Evolutionary conservation across 345 rosid genomes (phyloP).

Genomic region (Cardamine chenopodiifolia): DNA sequence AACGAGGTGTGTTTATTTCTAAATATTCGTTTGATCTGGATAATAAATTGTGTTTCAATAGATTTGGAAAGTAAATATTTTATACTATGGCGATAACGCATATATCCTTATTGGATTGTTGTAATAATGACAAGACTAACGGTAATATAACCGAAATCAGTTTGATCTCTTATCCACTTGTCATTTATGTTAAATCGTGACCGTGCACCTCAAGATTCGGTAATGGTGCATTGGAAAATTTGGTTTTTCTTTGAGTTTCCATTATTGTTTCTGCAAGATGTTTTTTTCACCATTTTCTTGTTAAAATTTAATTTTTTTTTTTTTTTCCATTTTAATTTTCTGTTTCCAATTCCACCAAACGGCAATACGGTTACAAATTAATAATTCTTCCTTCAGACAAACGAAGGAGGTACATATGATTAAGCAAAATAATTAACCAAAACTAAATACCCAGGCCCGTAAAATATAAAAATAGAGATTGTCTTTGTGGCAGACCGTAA

Average conservation of each 20-base stretch:
- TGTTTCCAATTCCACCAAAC: neutral
- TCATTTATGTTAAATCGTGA: neutral
- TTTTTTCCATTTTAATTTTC: neutral
- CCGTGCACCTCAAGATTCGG: neutral
- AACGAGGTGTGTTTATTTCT: neutral
- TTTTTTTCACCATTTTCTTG: neutral
- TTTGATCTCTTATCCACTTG: neutral
- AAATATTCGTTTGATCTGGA: neutral
- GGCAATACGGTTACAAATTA: neutral
- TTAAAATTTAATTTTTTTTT: neutral
- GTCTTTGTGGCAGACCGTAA: neutral
- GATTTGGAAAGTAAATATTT: neutral
- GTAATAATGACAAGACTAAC: slow-evolving; percentile 7
- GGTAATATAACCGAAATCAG: neutral
- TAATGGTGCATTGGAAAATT: neutral
- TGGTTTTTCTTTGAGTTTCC: neutral
- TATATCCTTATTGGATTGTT: neutral
- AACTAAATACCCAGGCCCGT: neutral
- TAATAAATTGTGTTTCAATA: neutral
- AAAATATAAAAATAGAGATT: neutral
- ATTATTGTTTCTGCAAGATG: neutral
- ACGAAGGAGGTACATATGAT: neutral
- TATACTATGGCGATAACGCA: neutral
- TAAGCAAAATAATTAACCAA: too few species aligned
- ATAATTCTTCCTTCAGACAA: too few species aligned